Evolutionary conservation across 1,284 basidiomycete genomes (phyloP).

Genomic region (Filobasidium uniguttulatum): DNA sequence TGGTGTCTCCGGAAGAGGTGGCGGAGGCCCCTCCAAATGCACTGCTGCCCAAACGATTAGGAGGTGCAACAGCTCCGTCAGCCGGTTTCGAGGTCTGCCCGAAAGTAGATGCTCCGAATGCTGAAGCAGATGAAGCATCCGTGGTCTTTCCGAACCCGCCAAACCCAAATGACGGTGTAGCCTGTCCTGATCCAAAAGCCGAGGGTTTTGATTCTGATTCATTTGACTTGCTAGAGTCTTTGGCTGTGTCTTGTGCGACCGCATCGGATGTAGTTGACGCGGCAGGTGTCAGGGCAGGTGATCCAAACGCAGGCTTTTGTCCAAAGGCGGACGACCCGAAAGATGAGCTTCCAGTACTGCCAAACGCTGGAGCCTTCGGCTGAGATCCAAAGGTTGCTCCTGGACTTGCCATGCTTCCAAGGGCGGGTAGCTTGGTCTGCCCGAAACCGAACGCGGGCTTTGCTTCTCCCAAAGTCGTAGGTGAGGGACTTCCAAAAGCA

Average conservation of each 20-base stretch:
- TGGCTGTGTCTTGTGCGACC: neutral
- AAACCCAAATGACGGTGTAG: too few species aligned
- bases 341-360: constrained; percentile 18
- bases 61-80: too few species aligned
- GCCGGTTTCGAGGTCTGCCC: too few species aligned
- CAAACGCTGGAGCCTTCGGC: constrained; percentile 1
- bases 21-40: too few species aligned
- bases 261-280: neutral
- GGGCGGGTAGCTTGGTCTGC: constrained; percentile 14
- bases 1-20: too few species aligned
- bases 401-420: constrained; percentile 11
- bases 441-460: constrained; percentile 23
- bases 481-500: constrained; percentile 1
- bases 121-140: constrained; percentile 14
- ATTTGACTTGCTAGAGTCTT: too few species aligned
- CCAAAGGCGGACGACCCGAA: constrained; percentile 19
- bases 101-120: constrained; percentile 14
- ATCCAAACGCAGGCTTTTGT: constrained; percentile 20
- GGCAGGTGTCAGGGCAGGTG: constrained; percentile 8
- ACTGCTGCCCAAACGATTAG: too few species aligned
- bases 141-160: constrained; percentile 18
- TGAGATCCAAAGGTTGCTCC: constrained; percentile 2
- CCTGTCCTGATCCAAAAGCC: too few species aligned
- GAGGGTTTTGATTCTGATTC: too few species aligned
- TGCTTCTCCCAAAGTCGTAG: neutral